Evolutionary conservation across 192 early-diverging fungal species (phyloP).

Genomic region (Coemansia erecta): DNA sequence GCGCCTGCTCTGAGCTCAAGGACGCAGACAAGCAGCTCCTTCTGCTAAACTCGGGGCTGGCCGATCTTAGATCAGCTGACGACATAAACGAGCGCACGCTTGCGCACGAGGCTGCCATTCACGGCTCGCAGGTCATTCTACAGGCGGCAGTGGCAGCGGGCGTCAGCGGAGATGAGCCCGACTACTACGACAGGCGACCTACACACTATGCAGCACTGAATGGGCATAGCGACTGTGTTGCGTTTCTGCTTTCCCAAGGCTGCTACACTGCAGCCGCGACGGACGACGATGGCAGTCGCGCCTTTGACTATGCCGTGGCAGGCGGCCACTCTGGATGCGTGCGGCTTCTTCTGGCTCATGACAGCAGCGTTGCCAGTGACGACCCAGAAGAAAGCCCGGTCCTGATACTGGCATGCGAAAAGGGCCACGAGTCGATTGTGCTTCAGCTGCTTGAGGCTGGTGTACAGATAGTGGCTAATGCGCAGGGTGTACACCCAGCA

Average conservation of each 20-base stretch:
- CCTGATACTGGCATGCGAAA: slow-evolving; percentile 87
- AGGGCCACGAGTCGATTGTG: slow-evolving; percentile 86
- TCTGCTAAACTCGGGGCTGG: slow-evolving; percentile 63
- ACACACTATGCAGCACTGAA: slow-evolving; percentile 95
- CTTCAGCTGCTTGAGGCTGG: slow-evolving; percentile 73
- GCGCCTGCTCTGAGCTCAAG: slow-evolving; percentile 49
- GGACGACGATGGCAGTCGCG: slow-evolving; percentile 90
- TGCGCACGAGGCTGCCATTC: slow-evolving; percentile 86
- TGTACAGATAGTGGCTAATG: slow-evolving; percentile 69
- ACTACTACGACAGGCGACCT: slow-evolving; percentile 87
- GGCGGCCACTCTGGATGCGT: slow-evolving; percentile 78
- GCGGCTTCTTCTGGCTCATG: slow-evolving; percentile 69
- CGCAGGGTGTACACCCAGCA: slow-evolving; percentile 81
- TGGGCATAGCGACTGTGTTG: slow-evolving; percentile 70
- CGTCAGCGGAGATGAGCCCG: slow-evolving; percentile 56
- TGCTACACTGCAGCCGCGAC: slow-evolving; percentile 54
- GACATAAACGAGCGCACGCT: slow-evolving; percentile 92
- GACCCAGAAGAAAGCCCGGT: slow-evolving; percentile 57
- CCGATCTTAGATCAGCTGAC: slow-evolving; percentile 82
- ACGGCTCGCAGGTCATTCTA: slow-evolving; percentile 70
- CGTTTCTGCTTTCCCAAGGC: slow-evolving; percentile 55
- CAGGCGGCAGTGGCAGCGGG: slow-evolving; percentile 52
- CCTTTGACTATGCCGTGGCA: slow-evolving; percentile 83
- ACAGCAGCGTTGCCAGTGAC: slow-evolving; percentile 55
- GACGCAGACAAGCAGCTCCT: slow-evolving; percentile 42